Conservation (phyloP, 2,329 filamentous ascomycete species). For the Arthrobotrys musiformis region DNA sequence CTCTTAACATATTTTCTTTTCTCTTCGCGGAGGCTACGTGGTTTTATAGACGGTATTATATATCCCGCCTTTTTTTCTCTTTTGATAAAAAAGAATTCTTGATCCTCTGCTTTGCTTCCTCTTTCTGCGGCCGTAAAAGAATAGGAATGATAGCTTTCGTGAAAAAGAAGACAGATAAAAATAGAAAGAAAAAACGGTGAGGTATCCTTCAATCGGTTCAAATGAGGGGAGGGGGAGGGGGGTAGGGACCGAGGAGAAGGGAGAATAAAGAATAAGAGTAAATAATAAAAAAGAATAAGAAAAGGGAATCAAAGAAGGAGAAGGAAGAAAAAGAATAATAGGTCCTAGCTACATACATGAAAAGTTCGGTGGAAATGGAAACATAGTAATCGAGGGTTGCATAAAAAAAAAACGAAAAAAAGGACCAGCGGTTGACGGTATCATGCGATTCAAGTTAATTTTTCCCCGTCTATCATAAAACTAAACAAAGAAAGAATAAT, state of each 20-base stretch:
- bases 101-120: slow-evolving; percentile 3
- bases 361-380: slow-evolving; percentile 9
- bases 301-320: background rate
- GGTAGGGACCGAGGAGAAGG: background rate
- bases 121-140: background rate
- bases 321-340: slow-evolving; percentile 15
- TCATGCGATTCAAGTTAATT: slow-evolving; percentile 51
- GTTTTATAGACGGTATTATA: background rate
- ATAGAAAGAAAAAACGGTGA: background rate
- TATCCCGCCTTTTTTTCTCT: background rate
- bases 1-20: too few species aligned
- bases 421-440: slow-evolving; percentile 40
- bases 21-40: background rate
- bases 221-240: background rate
- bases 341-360: slow-evolving; percentile 55
- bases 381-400: slow-evolving; percentile 19
- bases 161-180: background rate
- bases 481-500: background rate
- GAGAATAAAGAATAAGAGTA: background rate
- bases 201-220: background rate
- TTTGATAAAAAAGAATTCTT: background rate
- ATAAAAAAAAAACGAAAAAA: slow-evolving; percentile 11
- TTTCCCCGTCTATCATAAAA: slow-evolving; percentile 50
- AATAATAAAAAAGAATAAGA: background rate
- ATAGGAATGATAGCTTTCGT: background rate